These are phyloP conservation scores for Favolaschia claudopus DNA, from an alignment of 768 basidiomycete genomes.

Conservation along the genomic window DNA sequence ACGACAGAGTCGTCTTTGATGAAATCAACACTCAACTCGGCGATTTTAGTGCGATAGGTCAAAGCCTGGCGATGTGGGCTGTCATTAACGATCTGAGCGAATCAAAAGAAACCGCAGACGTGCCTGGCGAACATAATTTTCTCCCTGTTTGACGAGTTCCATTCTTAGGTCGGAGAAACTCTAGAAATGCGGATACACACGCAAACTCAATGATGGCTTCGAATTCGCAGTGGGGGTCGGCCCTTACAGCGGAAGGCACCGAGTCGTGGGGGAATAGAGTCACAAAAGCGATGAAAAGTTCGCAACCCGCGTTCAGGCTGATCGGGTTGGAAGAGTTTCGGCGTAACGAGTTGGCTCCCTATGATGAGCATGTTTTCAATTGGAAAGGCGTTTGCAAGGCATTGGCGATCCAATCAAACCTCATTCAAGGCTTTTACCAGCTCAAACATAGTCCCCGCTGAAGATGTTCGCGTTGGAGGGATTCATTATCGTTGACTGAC, in stretches of 20 bases:
- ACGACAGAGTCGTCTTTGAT: constrained; percentile 95
- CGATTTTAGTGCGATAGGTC: constrained; percentile 89
- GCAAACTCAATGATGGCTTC: too few relatives aligned
- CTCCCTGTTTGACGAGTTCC: constrained; percentile 83
- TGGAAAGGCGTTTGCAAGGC: background rate
- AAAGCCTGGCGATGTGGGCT: constrained; percentile 56
- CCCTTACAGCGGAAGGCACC: constrained; percentile 74
- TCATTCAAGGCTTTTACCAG: constrained; percentile 85
- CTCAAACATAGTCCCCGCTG: constrained; percentile 93
- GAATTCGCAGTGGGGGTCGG: too few relatives aligned
- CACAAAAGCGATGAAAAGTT: constrained; percentile 90
- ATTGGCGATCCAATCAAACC: background rate
- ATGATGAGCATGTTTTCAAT: background rate
- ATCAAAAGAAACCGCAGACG: too few relatives aligned
- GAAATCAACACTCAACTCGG: constrained; percentile 87
- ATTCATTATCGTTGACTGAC: constrained; percentile 3
- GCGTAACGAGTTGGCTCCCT: constrained; percentile 69
- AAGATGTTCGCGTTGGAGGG: constrained; percentile 15
- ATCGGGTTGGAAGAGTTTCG: constrained; percentile 76
- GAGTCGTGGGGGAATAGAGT: constrained; percentile 85
- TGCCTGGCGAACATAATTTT: constrained; percentile 60
- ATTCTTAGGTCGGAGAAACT: constrained; percentile 86
- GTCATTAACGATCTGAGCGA: too few relatives aligned
- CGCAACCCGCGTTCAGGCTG: constrained; percentile 87
- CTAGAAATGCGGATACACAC: constrained; percentile 46